phyloP scores from a whole-genome alignment of 371 early-diverging fungal genomes.

The Dinochytrium kinnereticum region DNA sequence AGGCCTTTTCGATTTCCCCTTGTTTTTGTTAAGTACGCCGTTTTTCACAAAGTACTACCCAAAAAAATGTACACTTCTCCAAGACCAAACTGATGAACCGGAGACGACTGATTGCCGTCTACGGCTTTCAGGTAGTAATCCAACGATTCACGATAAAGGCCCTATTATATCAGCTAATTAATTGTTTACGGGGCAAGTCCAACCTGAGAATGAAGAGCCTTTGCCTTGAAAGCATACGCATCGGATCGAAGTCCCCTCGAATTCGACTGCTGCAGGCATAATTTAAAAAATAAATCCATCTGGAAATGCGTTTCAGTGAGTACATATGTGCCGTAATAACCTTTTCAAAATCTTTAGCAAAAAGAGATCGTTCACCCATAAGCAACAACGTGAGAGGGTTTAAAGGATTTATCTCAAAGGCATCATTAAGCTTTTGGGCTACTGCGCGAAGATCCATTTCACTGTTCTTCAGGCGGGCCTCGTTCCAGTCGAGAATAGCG shows the following conservation, averaged over 20 bases:
- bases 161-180: constrained; percentile 20
- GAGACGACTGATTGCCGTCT: constrained; percentile 69
- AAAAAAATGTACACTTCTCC: constrained; percentile 66
- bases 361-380: constrained; percentile 42
- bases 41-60: constrained; percentile 26
- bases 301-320: neutral
- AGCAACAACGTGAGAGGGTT: constrained; percentile 34
- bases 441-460: constrained; percentile 9
- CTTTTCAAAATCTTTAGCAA: constrained; percentile 27
- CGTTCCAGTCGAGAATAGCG: constrained; percentile 79
- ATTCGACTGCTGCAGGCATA: neutral
- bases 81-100: constrained; percentile 75
- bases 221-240: constrained; percentile 36
- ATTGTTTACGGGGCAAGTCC: neutral
- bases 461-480: constrained; percentile 48
- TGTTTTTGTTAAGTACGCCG: neutral
- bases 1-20: constrained; percentile 60
- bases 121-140: constrained; percentile 72
- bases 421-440: constrained; percentile 23
- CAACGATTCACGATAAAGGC: constrained; percentile 56
- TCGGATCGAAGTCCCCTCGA: constrained; percentile 23
- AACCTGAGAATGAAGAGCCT: constrained; percentile 37
- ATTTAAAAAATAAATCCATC: constrained; percentile 34
- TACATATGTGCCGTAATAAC: constrained; percentile 1
- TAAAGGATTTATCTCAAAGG: constrained; percentile 19